A percentile compares a stretch with the other conserved stretches of the same genome.
These are phyloP conservation scores for Pseudonitzschia pungens DNA, from an alignment of 108 stramenopile genomes.

Conservation along the genomic window DNA sequence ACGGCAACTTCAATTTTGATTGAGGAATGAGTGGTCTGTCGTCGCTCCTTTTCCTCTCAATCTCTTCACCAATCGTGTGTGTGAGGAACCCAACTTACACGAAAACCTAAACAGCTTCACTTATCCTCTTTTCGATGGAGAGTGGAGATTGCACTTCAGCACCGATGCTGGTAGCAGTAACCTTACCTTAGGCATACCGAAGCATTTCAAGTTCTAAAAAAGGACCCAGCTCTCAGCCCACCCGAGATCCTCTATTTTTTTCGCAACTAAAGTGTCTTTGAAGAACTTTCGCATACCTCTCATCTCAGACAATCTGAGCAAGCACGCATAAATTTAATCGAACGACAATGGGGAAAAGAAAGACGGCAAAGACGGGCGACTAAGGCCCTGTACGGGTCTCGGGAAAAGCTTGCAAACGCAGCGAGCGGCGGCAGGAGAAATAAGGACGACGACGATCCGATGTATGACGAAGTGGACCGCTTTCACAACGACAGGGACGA, in stretches of 20 bases:
- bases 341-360: constrained; percentile 32
- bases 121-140: too few relatives aligned
- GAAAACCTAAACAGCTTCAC: neutral
- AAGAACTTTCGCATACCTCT: neutral
- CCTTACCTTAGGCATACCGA: too few relatives aligned
- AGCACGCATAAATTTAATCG: neutral
- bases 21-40: neutral
- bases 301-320: neutral
- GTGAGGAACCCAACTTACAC: neutral
- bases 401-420: constrained; percentile 8
- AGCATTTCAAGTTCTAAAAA: too few relatives aligned
- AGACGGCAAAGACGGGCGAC: constrained; percentile 84
- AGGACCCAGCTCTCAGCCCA: too few relatives aligned
- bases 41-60: neutral
- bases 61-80: neutral
- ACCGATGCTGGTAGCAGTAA: too few relatives aligned
- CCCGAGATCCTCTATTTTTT: too few relatives aligned
- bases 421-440: neutral
- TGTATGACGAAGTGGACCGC: constrained; percentile 18
- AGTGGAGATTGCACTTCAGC: too few relatives aligned
- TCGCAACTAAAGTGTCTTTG: too few relatives aligned
- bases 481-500: constrained; percentile 16
- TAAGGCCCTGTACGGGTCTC: constrained; percentile 44
- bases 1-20: too few relatives aligned
- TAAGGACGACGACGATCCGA: neutral